These are phyloP conservation scores for Magnaporthales sp. DNA, from an alignment of 2,329 filamentous ascomycete species.

Conservation along the genomic window DNA sequence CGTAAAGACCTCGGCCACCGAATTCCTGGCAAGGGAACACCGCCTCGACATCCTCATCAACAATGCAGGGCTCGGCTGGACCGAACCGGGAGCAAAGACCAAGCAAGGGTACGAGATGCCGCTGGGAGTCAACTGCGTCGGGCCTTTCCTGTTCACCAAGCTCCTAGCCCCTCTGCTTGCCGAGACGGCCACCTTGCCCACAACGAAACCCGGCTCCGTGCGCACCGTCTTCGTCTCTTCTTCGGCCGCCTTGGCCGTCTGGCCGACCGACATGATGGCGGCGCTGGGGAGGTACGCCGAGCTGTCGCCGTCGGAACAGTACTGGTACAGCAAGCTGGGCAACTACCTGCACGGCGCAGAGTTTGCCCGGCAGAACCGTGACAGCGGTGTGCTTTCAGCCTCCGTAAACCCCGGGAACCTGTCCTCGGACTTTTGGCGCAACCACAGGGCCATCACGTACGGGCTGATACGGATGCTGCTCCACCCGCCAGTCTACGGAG, in stretches of 20 bases:
- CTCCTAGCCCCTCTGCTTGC: slow-evolving; percentile 14
- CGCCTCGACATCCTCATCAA: slow-evolving; percentile 26
- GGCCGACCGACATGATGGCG: slow-evolving; percentile 8
- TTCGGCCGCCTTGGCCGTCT: slow-evolving; percentile 7
- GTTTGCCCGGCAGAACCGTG: slow-evolving; percentile 10
- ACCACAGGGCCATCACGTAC: slow-evolving; percentile 14
- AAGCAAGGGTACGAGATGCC: slow-evolving; percentile 16
- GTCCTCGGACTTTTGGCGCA: slow-evolving; percentile 25
- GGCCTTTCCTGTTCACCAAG: slow-evolving; percentile 14
- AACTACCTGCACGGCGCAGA: slow-evolving; percentile 13
- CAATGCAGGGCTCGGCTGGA: slow-evolving; percentile 27
- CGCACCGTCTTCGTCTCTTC: slow-evolving; percentile 15
- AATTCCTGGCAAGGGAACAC: slow-evolving; percentile 19
- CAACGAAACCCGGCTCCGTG: slow-evolving; percentile 6
- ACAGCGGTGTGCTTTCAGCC: slow-evolving; percentile 6
- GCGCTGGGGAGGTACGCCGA: slow-evolving; percentile 2
- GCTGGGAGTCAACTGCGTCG: slow-evolving; percentile 16
- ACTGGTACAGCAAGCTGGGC: slow-evolving; percentile 11
- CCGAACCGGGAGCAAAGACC: slow-evolving; percentile 19
- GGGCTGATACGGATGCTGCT: slow-evolving; percentile 17
- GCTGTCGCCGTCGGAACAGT: neutral
- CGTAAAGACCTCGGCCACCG: slow-evolving; percentile 17
- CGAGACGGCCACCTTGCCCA: slow-evolving; percentile 8
- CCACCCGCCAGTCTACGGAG: slow-evolving; percentile 26
- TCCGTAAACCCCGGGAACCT: slow-evolving; percentile 31